These are phyloP conservation scores for Marchantia polymorpha DNA, from an alignment of 225 moss, liverwort and hornwort species.

Conservation along the genomic window DNA sequence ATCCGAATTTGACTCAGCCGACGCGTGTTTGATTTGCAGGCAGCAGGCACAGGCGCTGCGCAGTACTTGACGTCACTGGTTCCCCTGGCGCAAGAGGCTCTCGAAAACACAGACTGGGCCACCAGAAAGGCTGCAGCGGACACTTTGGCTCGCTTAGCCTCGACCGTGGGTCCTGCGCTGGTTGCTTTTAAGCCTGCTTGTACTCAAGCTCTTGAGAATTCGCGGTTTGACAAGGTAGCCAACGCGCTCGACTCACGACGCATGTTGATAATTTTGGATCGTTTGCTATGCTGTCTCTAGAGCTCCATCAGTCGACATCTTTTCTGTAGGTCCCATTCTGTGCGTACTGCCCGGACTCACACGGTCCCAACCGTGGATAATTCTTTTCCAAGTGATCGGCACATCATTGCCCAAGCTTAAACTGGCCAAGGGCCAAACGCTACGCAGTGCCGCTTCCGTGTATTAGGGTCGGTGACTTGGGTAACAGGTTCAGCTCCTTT, in stretches of 20 bases:
- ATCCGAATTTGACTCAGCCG: background rate
- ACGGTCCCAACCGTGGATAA: no score
- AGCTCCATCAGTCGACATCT: no score
- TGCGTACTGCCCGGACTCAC: no score
- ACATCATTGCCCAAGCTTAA: no score
- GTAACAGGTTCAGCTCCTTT: background rate
- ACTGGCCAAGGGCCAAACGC: no score
- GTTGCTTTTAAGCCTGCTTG: constrained; percentile 40
- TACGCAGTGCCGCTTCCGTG: no score
- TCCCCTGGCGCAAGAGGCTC: constrained; percentile 54
- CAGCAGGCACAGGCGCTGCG: constrained; percentile 43
- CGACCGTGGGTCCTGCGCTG: constrained; percentile 52
- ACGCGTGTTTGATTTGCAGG: constrained; percentile 26
- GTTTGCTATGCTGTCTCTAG: no score
- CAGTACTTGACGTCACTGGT: constrained; percentile 52
- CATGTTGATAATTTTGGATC: no score
- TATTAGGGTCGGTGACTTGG: background rate
- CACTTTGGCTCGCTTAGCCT: constrained; percentile 60
- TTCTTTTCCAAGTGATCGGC: no score
- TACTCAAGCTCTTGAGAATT: constrained; percentile 58
- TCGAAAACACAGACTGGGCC: constrained; percentile 70
- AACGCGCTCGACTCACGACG: no score
- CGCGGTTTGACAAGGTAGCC: constrained; percentile 75
- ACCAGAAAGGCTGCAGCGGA: constrained; percentile 72
- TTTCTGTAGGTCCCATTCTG: no score